phyloP scores from a whole-genome alignment of 2,329 filamentous ascomycete species.

The Diaporthe velutina region DNA sequence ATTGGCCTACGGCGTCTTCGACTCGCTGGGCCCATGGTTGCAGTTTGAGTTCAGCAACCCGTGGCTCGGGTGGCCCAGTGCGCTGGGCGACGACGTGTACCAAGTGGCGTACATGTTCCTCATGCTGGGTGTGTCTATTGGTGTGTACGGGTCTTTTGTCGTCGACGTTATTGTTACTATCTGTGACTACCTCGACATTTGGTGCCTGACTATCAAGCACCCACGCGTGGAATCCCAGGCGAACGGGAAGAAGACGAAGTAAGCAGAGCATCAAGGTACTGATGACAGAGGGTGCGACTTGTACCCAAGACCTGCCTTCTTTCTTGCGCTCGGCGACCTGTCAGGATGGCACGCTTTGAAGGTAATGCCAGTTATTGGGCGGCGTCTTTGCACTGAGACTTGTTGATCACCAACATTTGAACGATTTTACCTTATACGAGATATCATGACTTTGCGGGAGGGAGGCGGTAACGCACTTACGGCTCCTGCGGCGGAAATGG shows the following conservation, averaged over 20 bases:
- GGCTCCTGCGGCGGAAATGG: not conserved
- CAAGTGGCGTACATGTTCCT: conserved; percentile 93
- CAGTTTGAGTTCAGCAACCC: conserved; percentile 65
- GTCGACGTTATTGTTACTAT: conserved; percentile 98
- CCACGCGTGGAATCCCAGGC: conserved; percentile 63
- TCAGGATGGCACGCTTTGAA: not conserved
- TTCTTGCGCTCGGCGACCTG: not conserved
- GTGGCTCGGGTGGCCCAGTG: conserved; percentile 82
- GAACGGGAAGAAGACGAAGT: conserved; percentile 37
- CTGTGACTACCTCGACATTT: conserved; percentile 98
- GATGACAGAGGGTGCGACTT: not conserved
- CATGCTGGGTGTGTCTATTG: conserved; percentile 85
- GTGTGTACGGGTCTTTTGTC: conserved; percentile 97
- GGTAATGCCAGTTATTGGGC: not conserved
- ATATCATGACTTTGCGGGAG: conserved; percentile 23
- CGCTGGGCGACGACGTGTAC: conserved; percentile 81
- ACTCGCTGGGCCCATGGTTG: conserved; percentile 81
- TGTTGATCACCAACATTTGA: not conserved
- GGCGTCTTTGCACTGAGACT: not conserved
- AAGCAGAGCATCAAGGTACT: not conserved
- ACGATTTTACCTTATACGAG: conserved; percentile 41
- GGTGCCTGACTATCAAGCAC: conserved; percentile 98
- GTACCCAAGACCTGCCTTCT: not conserved
- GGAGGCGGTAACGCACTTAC: not conserved
- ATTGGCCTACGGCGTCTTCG: conserved; percentile 81